Base-by-base conservation (phyloP, 169 alveolate species). In the Blepharisma undulans region DNA sequence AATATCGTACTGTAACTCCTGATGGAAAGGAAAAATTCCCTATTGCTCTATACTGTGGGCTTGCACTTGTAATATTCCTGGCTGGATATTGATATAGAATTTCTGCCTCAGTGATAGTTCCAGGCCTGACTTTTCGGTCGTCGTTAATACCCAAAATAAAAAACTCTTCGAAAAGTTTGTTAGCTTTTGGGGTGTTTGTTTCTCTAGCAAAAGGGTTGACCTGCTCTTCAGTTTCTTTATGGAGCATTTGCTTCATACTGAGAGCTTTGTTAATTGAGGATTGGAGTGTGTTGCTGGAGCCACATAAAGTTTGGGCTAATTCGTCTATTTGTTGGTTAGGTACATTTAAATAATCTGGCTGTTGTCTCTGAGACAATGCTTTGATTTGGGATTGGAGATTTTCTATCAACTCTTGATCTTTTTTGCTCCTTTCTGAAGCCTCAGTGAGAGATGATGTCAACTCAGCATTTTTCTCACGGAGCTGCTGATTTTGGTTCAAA, bases 11-110 rank as follows among this genome's bases (percentile, higher is more conserved):
- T 82, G 33, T 59, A 22, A 33, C 29, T 6, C 87, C 87, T 79
- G 36, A 27, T 22, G 89, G 89, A 8, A 82, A 82, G 2, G 89
- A 72, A 59, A 82, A 82, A 33, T 34, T 82, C 30, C 61, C 78
- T 2, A 82, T n/a, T 25, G 60, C 89, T 59, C 34, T 32, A 22
- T 29, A 22, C 22, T 82, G 89, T 29, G 86, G 86, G 29, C 86
- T 34, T 29, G 29, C 6, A 4, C 21, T 21, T 21, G 34, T 27
- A 4, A 27, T 32, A 8, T 78, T 78, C 10, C 34, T 32, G 29
- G 29, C 66, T 29, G 86, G 86, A 6, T 29, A 32, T 14, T 34
- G 34, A 32, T 27, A 78, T 12, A 78, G 34, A 4, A 36, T n/a
- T 78, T 32, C 61, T 78, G 86, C 61, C 60, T 78, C 86, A 21